These are phyloP conservation scores for Dimargaris verticillata DNA, from an alignment of 192 early-diverging fungal genomes.

Conservation along the genomic window DNA sequence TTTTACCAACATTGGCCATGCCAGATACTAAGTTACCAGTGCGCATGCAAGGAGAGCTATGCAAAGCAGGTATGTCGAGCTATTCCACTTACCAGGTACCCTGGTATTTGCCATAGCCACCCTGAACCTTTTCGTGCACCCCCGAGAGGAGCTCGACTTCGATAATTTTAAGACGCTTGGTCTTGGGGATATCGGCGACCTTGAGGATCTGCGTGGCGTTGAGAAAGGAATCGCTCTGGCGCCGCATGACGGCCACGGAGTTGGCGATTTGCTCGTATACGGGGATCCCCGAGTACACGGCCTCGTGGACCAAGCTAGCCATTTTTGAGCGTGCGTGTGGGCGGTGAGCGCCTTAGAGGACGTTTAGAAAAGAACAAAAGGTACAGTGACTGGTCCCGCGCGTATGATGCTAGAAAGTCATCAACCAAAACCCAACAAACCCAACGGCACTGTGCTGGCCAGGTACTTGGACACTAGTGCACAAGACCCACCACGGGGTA, in stretches of 20 bases:
- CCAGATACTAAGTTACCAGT: too few species aligned
- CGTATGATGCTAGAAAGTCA: background rate
- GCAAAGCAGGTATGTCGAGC: background rate
- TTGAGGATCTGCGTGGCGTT: slow-evolving; percentile 99
- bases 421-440: background rate
- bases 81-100: slow-evolving; percentile 45
- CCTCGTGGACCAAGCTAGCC: slow-evolving; percentile 46
- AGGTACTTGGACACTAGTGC: too few species aligned
- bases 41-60: too few species aligned
- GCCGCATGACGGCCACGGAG: slow-evolving; percentile 57
- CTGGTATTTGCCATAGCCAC: slow-evolving; percentile 97
- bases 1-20: too few species aligned
- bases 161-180: slow-evolving; percentile 78
- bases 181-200: slow-evolving; percentile 88
- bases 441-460: background rate
- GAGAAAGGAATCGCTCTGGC: slow-evolving; percentile 72
- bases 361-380: background rate
- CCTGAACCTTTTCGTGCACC: slow-evolving; percentile 90
- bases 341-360: background rate
- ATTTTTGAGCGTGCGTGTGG: background rate
- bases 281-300: slow-evolving; percentile 84
- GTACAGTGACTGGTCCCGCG: background rate
- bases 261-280: slow-evolving; percentile 89
- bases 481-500: too few species aligned
- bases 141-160: slow-evolving; percentile 81